These are phyloP conservation scores for Trichosporon sp. DNA, from an alignment of 1,284 basidiomycete species.

Conservation along the genomic window DNA sequence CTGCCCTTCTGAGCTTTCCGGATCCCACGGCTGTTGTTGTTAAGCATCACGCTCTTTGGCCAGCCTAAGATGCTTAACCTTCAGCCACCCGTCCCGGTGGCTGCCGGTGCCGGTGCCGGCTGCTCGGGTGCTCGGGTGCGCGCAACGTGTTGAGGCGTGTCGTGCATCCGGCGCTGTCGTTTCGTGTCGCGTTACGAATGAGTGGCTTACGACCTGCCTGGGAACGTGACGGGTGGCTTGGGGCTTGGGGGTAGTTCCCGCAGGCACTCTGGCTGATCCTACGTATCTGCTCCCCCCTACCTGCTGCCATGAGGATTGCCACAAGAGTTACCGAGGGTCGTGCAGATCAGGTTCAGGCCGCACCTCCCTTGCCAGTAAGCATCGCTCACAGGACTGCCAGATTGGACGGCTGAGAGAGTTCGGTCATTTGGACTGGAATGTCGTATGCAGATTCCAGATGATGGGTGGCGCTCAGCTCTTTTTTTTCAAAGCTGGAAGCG, in stretches of 20 bases:
- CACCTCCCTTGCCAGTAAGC: background rate
- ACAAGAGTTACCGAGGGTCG: conserved; percentile 55
- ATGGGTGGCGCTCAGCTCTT: too few species aligned
- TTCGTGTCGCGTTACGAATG: background rate
- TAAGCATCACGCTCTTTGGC: background rate
- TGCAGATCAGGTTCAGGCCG: background rate
- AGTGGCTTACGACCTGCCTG: background rate
- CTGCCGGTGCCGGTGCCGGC: background rate
- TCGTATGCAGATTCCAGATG: too few species aligned
- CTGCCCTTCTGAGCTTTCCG: background rate
- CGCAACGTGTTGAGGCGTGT: too few species aligned
- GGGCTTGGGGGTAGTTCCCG: conserved; percentile 39
- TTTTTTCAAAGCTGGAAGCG: too few species aligned
- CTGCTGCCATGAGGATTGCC: conserved; percentile 60
- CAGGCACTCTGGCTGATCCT: conserved; percentile 56
- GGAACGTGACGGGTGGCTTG: too few species aligned
- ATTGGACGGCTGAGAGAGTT: too few species aligned
- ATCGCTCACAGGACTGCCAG: too few species aligned
- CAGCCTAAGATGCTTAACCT: background rate
- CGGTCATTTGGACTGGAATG: too few species aligned
- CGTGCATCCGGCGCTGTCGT: background rate
- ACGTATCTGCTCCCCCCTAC: conserved; percentile 58
- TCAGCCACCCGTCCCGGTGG: background rate
- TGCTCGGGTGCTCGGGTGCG: background rate
- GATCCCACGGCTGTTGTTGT: background rate